phyloP scores from a whole-genome alignment of 306 rosid species.

The Rosa persica region DNA sequence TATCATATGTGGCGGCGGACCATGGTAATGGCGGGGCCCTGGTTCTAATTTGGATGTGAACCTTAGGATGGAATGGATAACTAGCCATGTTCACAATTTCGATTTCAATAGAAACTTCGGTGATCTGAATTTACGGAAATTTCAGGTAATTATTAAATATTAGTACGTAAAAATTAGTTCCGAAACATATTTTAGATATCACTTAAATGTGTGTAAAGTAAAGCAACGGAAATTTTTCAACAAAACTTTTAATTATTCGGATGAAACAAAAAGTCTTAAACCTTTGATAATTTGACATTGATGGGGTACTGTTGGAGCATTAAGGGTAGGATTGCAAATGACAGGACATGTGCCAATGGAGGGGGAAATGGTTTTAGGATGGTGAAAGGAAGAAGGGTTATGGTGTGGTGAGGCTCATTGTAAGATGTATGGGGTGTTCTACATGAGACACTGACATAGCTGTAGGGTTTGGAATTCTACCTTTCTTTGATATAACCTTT shows the following conservation, averaged over 20 bases:
- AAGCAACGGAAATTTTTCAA: background rate
- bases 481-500: constrained; percentile 9
- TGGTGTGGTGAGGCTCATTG: background rate
- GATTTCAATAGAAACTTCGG: background rate
- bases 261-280: background rate
- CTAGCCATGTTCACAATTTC: background rate
- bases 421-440: background rate
- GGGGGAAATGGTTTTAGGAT: background rate
- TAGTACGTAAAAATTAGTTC: background rate
- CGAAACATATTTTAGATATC: no score
- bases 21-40: background rate
- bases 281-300: background rate
- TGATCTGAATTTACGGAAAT: no score
- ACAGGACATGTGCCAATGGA: background rate
- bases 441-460: constrained; percentile 6
- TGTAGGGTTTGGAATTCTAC: background rate
- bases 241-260: background rate
- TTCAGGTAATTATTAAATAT: no score
- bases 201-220: no score
- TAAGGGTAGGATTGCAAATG: background rate
- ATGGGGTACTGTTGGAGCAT: background rate
- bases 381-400: background rate
- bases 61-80: background rate
- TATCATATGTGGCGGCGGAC: constrained; percentile 4
- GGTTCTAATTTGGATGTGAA: background rate